Conservation (phyloP, 2,329 filamentous ascomycete species). For the Aspergillus nomiae region DNA sequence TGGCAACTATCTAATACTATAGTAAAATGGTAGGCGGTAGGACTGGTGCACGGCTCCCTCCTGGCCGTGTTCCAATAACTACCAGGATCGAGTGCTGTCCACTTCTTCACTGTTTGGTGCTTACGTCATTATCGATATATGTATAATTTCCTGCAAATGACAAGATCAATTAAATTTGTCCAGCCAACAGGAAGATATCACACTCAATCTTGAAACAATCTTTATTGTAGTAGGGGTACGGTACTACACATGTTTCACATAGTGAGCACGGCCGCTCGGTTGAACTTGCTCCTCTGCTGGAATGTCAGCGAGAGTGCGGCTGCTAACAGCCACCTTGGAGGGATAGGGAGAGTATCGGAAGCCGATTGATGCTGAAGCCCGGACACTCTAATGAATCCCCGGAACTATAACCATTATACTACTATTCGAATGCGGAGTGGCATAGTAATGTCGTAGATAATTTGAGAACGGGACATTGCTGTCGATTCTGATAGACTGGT, state of each 20-base stretch:
- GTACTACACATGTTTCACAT: neutral
- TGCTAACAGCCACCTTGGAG: neutral
- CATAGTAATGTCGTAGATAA: neutral
- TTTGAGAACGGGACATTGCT: neutral
- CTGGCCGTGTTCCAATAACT: too few relatives aligned
- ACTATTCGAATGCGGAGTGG: neutral
- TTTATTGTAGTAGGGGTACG: neutral
- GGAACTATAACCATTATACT: neutral
- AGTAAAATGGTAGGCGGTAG: too few relatives aligned
- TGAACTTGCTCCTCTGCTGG: neutral
- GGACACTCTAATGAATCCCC: too few relatives aligned
- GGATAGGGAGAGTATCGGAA: too few relatives aligned
- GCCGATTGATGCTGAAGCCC: neutral
- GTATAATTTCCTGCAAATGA: neutral
- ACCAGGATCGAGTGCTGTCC: neutral
- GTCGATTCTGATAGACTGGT: neutral
- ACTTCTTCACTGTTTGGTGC: neutral
- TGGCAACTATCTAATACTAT: too few relatives aligned
- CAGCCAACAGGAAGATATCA: neutral
- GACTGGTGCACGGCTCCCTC: too few relatives aligned
- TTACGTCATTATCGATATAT: neutral
- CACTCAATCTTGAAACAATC: neutral
- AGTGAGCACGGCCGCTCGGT: neutral
- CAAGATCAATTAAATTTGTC: neutral
- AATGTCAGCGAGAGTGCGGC: neutral